Evolutionary conservation across 352 stramenopile genomes (phyloP).

Genomic region (Globisporangium polare): DNA sequence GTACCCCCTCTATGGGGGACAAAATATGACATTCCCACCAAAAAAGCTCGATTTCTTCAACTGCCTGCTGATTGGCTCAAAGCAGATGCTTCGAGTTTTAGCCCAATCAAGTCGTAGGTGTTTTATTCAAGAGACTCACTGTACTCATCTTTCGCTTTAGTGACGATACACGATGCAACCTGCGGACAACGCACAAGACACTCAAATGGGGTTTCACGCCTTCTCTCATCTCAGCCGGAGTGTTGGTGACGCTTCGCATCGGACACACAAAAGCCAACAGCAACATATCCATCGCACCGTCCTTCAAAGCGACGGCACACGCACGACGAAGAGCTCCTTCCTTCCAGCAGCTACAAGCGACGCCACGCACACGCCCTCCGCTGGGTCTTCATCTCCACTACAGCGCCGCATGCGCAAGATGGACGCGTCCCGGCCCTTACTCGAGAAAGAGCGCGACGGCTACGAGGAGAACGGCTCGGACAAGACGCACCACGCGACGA

Average conservation of each 20-base stretch:
- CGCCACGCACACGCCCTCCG: background rate
- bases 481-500: constrained; percentile 12
- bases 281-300: background rate
- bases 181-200: too few relatives aligned
- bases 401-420: constrained; percentile 21
- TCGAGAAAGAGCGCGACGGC: constrained; percentile 33
- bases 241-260: constrained; percentile 4
- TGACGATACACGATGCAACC: too few relatives aligned
- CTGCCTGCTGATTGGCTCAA: too few relatives aligned
- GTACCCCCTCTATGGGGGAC: too few relatives aligned
- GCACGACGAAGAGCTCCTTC: constrained; percentile 1
- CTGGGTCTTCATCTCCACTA: background rate
- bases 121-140: too few relatives aligned
- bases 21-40: too few relatives aligned
- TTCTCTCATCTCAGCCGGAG: background rate
- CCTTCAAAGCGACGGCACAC: background rate
- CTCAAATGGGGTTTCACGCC: too few relatives aligned
- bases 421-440: constrained; percentile 47
- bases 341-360: too few relatives aligned
- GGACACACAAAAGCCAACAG: background rate
- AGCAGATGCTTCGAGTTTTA: too few relatives aligned
- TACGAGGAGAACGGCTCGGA: constrained; percentile 18
- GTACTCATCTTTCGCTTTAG: too few relatives aligned
- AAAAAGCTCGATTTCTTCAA: too few relatives aligned
- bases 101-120: too few relatives aligned